These are phyloP conservation scores for Carallia pectinifolia DNA, from an alignment of 345 rosid species.

Conservation along the genomic window DNA sequence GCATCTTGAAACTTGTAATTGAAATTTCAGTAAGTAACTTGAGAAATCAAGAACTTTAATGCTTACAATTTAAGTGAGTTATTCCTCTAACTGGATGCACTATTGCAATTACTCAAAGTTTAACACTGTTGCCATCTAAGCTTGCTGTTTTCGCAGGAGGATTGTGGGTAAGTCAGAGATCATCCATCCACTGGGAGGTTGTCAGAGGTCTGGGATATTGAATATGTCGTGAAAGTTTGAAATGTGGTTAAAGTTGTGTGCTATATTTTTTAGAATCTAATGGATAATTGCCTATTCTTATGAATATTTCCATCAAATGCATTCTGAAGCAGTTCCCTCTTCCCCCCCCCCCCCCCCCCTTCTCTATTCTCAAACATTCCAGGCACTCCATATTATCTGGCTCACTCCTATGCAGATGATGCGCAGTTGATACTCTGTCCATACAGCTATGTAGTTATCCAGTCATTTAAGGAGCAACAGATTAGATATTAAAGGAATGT, in stretches of 20 bases:
- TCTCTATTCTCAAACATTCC: neutral
- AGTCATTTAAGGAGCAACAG: slow-evolving; percentile 86
- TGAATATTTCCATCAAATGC: neutral
- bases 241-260: slow-evolving; percentile 69
- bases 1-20: too few species aligned
- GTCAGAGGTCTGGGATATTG: slow-evolving; percentile 92
- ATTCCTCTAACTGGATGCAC: slow-evolving; percentile 3
- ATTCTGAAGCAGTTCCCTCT: neutral
- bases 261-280: slow-evolving; percentile 1
- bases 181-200: slow-evolving; percentile 85
- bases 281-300: neutral
- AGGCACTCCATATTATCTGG: slow-evolving; percentile 93
- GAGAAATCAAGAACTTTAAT: slow-evolving; percentile 48
- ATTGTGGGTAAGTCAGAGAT: slow-evolving; percentile 59
- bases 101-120: slow-evolving; percentile 3
- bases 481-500: slow-evolving; percentile 78
- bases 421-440: slow-evolving; percentile 92
- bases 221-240: slow-evolving; percentile 95
- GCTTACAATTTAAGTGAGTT: slow-evolving; percentile 67
- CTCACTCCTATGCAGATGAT: slow-evolving; percentile 71
- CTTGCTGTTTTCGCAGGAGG: slow-evolving; percentile 37
- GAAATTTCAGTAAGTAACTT: slow-evolving; percentile 66
- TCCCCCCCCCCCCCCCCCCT: too few species aligned
- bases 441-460: slow-evolving; percentile 77
- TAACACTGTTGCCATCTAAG: slow-evolving; percentile 8